phyloP scores from a whole-genome alignment of 2,329 filamentous ascomycete species.

The Aspergillus sp. region DNA sequence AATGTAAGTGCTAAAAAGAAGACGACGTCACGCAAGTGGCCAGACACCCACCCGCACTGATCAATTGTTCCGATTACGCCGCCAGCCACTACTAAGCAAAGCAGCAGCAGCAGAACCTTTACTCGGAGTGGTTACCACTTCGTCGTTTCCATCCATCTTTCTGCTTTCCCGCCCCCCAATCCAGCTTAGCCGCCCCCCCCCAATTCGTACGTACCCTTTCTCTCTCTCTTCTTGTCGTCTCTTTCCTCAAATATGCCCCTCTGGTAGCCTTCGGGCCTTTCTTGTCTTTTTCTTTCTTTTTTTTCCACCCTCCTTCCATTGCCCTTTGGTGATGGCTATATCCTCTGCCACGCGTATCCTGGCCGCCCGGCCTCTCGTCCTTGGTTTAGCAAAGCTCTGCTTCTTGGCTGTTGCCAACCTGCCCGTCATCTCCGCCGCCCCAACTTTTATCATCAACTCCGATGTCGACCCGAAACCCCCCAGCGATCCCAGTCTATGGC shows the following conservation, averaged over 20 bases:
- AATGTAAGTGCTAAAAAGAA: too few species aligned
- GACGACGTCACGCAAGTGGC: too few species aligned
- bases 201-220: too few species aligned
- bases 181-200: too few species aligned
- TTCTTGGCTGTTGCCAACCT: conserved; percentile 41
- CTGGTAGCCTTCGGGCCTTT: conserved; percentile 10
- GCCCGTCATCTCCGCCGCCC: conserved; percentile 43
- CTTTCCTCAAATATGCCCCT: conserved; percentile 14
- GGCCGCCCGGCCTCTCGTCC: conserved; percentile 40
- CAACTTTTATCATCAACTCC: conserved; percentile 26
- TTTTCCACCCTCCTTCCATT: background rate
- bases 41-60: too few species aligned
- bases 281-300: background rate
- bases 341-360: conserved; percentile 33
- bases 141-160: too few species aligned
- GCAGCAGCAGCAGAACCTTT: too few species aligned
- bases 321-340: conserved; percentile 30
- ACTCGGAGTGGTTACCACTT: too few species aligned
- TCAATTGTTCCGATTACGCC: too few species aligned
- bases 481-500: conserved; percentile 70
- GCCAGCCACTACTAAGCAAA: too few species aligned
- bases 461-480: conserved; percentile 53
- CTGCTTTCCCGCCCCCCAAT: too few species aligned
- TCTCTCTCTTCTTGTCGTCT: background rate
- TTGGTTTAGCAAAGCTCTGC: conserved; percentile 46